phyloP scores from a whole-genome alignment of 345 rosid species.

The Syzygium oleosum region DNA sequence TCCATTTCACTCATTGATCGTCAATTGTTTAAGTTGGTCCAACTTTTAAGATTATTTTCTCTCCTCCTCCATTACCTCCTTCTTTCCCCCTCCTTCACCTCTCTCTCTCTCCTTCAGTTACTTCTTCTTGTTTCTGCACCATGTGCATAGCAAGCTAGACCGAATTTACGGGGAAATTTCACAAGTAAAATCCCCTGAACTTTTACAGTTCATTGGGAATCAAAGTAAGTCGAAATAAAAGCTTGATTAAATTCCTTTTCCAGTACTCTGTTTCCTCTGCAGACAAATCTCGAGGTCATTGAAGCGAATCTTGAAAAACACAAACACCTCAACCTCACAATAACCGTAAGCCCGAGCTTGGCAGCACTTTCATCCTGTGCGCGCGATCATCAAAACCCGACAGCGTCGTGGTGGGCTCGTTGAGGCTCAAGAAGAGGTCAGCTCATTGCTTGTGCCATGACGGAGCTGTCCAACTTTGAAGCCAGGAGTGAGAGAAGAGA shows the following conservation, averaged over 20 bases:
- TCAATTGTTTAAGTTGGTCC: background rate
- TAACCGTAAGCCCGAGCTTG: background rate
- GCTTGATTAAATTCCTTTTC: background rate
- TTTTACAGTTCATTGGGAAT: background rate
- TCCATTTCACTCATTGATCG: background rate
- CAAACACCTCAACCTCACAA: background rate
- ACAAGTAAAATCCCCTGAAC: background rate
- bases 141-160: background rate
- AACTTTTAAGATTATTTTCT: background rate
- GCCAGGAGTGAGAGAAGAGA: background rate
- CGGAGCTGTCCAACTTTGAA: background rate
- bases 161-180: background rate
- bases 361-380: background rate
- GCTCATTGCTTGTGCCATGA: background rate
- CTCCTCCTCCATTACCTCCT: background rate
- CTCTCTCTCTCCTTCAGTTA: background rate
- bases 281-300: background rate
- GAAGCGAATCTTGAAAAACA: background rate
- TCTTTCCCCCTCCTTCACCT: background rate
- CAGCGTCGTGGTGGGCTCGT: background rate
- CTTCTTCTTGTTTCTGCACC: background rate
- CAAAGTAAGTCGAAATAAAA: background rate
- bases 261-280: background rate
- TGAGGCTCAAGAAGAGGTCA: background rate
- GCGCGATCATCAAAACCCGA: background rate